These are phyloP conservation scores for Pythium dissotocum DNA, from an alignment of 352 stramenopile genomes.

Conservation along the genomic window DNA sequence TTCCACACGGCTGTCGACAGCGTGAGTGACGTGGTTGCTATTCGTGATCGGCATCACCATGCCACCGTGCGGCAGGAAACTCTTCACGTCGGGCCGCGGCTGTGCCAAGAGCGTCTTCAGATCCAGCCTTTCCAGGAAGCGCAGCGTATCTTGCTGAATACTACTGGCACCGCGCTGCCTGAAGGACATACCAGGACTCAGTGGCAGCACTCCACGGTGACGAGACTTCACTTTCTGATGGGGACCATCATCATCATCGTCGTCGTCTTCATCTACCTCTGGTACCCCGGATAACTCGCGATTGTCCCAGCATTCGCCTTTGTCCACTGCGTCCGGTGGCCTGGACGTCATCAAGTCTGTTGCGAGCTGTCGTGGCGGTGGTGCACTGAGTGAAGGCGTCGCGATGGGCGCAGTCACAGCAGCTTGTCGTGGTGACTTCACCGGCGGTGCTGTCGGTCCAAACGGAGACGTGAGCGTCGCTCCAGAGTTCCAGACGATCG, in stretches of 20 bases:
- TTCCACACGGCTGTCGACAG: conserved; percentile 11
- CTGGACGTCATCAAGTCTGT: conserved; percentile 46
- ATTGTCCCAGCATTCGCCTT: conserved; percentile 16
- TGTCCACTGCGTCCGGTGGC: conserved; percentile 22
- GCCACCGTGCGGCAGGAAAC: conserved; percentile 11
- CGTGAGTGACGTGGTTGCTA: conserved; percentile 13
- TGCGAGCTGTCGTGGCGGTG: conserved; percentile 43
- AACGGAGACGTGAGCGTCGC: conserved; percentile 22
- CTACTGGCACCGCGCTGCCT: background rate
- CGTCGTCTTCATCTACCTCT: conserved; percentile 33
- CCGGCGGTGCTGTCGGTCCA: background rate
- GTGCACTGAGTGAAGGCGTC: conserved; percentile 25
- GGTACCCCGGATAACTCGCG: conserved; percentile 17
- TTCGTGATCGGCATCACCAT: background rate
- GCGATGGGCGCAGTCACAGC: background rate
- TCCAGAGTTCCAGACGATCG: conserved; percentile 20
- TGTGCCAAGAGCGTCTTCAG: conserved; percentile 63
- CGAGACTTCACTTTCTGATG: background rate
- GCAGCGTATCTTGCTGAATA: conserved; percentile 49
- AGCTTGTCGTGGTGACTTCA: conserved; percentile 8
- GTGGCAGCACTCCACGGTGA: background rate
- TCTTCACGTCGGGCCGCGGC: conserved; percentile 51
- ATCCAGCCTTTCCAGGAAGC: conserved; percentile 62
- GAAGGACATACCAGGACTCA: background rate
- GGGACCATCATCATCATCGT: conserved; percentile 15